Evolutionary conservation across 1,284 basidiomycete genomes (phyloP).

Genomic region (Tilletia walkeri): DNA sequence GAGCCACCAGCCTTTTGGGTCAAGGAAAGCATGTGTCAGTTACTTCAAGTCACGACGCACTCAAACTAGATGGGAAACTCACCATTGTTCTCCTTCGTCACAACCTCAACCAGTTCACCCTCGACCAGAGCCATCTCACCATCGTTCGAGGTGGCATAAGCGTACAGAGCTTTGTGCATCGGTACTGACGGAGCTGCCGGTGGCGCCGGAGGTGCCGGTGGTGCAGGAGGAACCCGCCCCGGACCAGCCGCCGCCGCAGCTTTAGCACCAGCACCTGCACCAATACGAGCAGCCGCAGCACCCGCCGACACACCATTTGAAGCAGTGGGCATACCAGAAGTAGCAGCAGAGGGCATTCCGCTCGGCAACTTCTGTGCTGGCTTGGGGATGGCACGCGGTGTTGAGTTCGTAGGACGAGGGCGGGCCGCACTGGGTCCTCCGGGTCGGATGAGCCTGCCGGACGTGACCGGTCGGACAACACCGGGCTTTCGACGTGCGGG

Average conservation of each 20-base stretch:
- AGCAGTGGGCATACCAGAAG: conserved; percentile 25
- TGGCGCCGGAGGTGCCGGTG: conserved; percentile 57
- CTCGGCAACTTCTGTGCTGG: conserved; percentile 17
- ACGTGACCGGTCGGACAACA: conserved; percentile 75
- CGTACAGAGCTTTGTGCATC: conserved; percentile 69
- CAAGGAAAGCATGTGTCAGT: conserved; percentile 5
- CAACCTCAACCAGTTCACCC: conserved; percentile 85
- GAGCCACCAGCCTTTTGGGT: conserved; percentile 75
- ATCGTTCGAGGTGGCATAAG: conserved; percentile 75
- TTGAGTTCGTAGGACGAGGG: conserved; percentile 42
- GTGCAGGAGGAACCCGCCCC: background rate
- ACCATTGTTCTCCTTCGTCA: conserved; percentile 74
- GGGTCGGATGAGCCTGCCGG: conserved; percentile 74
- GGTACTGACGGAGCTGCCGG: conserved; percentile 62
- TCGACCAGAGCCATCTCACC: conserved; percentile 88
- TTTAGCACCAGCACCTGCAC: background rate
- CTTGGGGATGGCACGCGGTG: conserved; percentile 22
- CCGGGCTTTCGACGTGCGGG: conserved; percentile 83
- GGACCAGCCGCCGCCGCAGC: too few relatives aligned
- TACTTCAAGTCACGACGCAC: conserved; percentile 23
- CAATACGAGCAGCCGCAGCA: background rate
- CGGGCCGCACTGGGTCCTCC: conserved; percentile 65
- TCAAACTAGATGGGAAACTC: conserved; percentile 16
- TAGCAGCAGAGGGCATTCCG: conserved; percentile 24
- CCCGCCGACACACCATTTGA: background rate